Evolutionary conservation across 129 eudicot genomes (phyloP), one percentile per base, ranked within the genome.

Genomic region (Chrysanthemum lavandulifolium): DNA sequence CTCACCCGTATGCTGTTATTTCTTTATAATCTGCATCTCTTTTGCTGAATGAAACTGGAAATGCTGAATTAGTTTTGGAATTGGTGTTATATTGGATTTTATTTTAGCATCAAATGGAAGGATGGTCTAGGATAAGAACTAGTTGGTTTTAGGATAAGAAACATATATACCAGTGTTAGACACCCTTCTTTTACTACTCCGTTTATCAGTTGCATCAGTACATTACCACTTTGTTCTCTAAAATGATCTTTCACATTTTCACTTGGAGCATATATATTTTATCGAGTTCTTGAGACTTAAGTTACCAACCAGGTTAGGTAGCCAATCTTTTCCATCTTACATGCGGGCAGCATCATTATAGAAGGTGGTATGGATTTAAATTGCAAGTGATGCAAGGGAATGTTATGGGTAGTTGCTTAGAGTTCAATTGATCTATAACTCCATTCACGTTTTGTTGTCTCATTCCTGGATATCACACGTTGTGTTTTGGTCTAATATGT

Each of bases 41-140:
- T 63, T 52, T 50, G 25, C 47, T 10, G 18, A 74, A 49, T 31
- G 43, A 33, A 14, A 13, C 3, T 59, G 40, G 65, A 10, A 74
- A 36, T 51, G 55, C 71, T 74, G 78, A 52, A 49, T 74, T 40
- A 33, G 36, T 36, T 71, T 57, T 49, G 51, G 29, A 53, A 18
- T 54, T 64, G 65, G 61, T 52, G 16, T 29, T 21, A 64, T 10
- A 51, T 19, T 73, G 36, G 58, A 36, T 48, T 56, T 71, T 47
- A 14, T 61, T 21, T 61, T 6, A 6, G 65, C 27, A 61, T 36
- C 11, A 57, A 57, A 57, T 55, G 60, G 12, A 18, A 15, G 23
- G 18, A 10, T 16, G 29, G 7, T 5, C 61, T 56, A 56, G 61
- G 29, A 56, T 15, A 56, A 18, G 25, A 15, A 56, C 18, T 54